Percentiles rank a stretch among this genome's conserved stretches.
These are phyloP conservation scores for Cornus florida DNA, from an alignment of 148 eudicot genomes.

Conservation along the genomic window DNA sequence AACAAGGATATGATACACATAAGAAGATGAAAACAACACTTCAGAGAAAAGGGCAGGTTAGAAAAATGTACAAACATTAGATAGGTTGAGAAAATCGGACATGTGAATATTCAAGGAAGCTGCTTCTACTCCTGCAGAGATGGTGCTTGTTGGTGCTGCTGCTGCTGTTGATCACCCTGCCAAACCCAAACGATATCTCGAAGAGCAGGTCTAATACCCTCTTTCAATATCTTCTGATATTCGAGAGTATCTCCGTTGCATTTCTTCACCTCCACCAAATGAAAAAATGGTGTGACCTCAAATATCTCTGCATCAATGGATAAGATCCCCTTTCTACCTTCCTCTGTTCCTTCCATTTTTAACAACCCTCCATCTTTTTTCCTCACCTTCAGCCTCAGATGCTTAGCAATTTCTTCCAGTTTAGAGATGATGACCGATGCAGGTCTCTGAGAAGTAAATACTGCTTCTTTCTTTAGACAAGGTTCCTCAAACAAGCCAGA, in stretches of 20 bases:
- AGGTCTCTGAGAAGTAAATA: slow-evolving; percentile 64
- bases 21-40: not conserved
- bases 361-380: slow-evolving; percentile 65
- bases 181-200: slow-evolving; percentile 76
- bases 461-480: slow-evolving; percentile 45
- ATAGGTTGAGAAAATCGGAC: not conserved
- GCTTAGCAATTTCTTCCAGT: slow-evolving; percentile 58
- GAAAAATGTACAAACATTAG: slow-evolving; percentile 1
- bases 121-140: slow-evolving; percentile 10
- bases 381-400: slow-evolving; percentile 43
- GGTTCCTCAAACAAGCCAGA: slow-evolving; percentile 63
- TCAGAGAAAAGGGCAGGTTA: not conserved
- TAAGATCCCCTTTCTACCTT: slow-evolving; percentile 65
- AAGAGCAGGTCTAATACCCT: slow-evolving; percentile 70
- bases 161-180: slow-evolving; percentile 54
- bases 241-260: slow-evolving; percentile 70
- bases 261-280: slow-evolving; percentile 75
- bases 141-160: slow-evolving; percentile 8
- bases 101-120: slow-evolving; percentile 9
- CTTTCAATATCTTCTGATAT: slow-evolving; percentile 57
- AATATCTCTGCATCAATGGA: slow-evolving; percentile 82
- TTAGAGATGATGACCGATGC: slow-evolving; percentile 56
- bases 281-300: slow-evolving; percentile 50
- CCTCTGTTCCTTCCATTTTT: slow-evolving; percentile 59
- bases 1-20: not conserved